Percentiles rank a stretch among this genome's conserved stretches.
phyloP scores from a whole-genome alignment of 2,329 filamentous ascomycete genomes.

The Aspergillus ruber region DNA sequence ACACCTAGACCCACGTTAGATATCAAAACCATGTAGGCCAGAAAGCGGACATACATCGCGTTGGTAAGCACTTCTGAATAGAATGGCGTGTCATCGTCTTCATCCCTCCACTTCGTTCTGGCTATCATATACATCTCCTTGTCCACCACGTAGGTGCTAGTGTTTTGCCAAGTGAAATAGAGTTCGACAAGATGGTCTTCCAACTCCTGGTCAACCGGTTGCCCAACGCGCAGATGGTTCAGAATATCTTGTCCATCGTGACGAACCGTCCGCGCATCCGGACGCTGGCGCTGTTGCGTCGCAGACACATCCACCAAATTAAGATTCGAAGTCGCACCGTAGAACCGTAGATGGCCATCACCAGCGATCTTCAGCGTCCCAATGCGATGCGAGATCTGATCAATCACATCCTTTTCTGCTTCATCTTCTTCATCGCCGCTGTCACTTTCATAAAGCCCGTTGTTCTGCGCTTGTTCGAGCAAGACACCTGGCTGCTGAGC shows the following conservation, averaged over 20 bases:
- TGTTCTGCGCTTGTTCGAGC: slow-evolving; percentile 15
- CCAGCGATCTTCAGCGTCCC: slow-evolving; percentile 39
- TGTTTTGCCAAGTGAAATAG: slow-evolving; percentile 46
- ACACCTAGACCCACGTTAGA: slow-evolving; percentile 24
- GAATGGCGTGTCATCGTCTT: slow-evolving; percentile 33
- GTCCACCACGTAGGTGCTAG: slow-evolving; percentile 42
- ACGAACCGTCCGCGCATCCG: slow-evolving; percentile 34
- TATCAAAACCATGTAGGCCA: not conserved
- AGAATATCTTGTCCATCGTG: slow-evolving; percentile 36
- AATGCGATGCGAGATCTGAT: slow-evolving; percentile 39
- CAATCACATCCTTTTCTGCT: slow-evolving; percentile 36
- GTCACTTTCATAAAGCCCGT: slow-evolving; percentile 24
- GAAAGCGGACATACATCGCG: slow-evolving; percentile 27
- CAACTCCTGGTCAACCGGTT: slow-evolving; percentile 34
- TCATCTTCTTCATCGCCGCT: slow-evolving; percentile 32
- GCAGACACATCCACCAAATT: slow-evolving; percentile 36
- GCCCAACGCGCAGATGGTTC: slow-evolving; percentile 37
- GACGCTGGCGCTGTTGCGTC: slow-evolving; percentile 26
- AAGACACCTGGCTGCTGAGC: slow-evolving; percentile 18
- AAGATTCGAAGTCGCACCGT: slow-evolving; percentile 41
- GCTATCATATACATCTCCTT: slow-evolving; percentile 35
- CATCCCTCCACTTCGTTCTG: slow-evolving; percentile 29
- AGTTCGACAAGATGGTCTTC: slow-evolving; percentile 42
- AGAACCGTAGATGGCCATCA: slow-evolving; percentile 41
- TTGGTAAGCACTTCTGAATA: slow-evolving; percentile 38